Base-by-base conservation (phyloP, 2,329 filamentous ascomycete species). In the Coniochaeta ligniaria region DNA sequence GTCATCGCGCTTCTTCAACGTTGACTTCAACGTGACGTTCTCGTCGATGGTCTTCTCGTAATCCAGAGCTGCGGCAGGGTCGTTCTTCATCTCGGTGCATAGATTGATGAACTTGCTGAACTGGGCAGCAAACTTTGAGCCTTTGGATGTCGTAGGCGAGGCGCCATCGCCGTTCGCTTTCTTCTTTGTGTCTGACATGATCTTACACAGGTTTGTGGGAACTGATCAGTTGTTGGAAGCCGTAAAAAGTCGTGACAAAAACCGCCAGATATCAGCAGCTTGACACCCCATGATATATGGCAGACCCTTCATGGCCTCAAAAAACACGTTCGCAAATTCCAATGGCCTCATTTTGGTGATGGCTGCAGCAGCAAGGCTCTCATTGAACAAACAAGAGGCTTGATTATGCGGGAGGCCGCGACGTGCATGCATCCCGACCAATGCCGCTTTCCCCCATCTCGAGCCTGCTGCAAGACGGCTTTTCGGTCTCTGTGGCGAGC, bases 91-190 rank as follows among this genome's bases (percentile, higher is more conserved):
- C 22, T 61, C 56, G 31, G 47, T 61, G 43, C 28, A 36, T 9
- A 61, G 16, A 24, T 28, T 35, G 26, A 56, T 45, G 35, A 61
- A 28, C 60, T 59, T 61, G 60, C 8, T 59, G n/a, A 61, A n/a
- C 31, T n/a, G 17, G 3, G 59, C 60, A 7, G 52, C 52, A 16
- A 61, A 43, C 55, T 41, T 61, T 33, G 60, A 58, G 26, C 22
- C 33, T 35, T 56, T 61, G 6, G 60, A 45, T n/a, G 56, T 33
- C 14, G 24, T 26, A 36, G 33, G 31, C 35, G 41, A 28, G n/a
- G 31, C 31, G 33, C 35, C 31, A 41, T 20, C 17, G 6, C 17
- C 35, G n/a, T 22, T 38, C 4, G 54, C 9, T 31, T 56, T 56
- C 22, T 59, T 61, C 26, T 58, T 61, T 31, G 54, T 55, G 45